Base-by-base conservation (phyloP, 768 basidiomycete genomes). In the Boletus sp. region DNA sequence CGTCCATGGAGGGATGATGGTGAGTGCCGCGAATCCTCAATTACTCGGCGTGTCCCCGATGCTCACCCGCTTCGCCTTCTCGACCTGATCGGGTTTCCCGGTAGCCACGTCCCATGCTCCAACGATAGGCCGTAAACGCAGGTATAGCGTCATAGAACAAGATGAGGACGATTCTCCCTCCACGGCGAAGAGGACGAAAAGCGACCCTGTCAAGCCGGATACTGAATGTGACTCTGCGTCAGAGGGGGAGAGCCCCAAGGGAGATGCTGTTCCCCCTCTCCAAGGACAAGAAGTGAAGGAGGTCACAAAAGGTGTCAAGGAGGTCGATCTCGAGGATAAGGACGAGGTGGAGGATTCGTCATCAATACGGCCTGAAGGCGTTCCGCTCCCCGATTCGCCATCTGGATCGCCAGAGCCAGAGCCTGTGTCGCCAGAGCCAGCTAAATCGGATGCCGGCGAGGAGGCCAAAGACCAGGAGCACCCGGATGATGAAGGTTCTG, bases 1-100 rank as follows among this genome's bases (percentile, higher is more conserved):
- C 78, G 86, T 56, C 86, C 87, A 35, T 90, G 89, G 89, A 79
- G 80, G 63, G 87, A 90, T 54, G 88, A 91, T 68, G 84, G 88
- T 88, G 64, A 77, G 84, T 67, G 35, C 54, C 54, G 58, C 57
- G 60, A 58, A 57, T 52, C 55, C 52, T 51, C 50, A 45, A 46
- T 52, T 45, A 47, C 51, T 33, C 29, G 28, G 37, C 46, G 36
- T 55, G 29, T 30, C 24, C 24, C 24, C 30, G 44, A 44, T 56
- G 49, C 61, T 60, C 54, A 61, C 54, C 42, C 59, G 39, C 45
- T 60, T 36, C 50, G 14, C 36, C 54, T 40, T 63, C 58, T 37
- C 55, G 56, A 54, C 44, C 41, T 35, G 17, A 52, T 57, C 47
- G 49, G 46, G 36, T 47, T 18, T 4, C 24, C 20, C 28, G 6